A percentile compares a stretch with the other conserved stretches of the same genome.
Evolutionary conservation across 2,329 filamentous ascomycete species (phyloP).

Genomic region (Aspergillus quadricinctus): DNA sequence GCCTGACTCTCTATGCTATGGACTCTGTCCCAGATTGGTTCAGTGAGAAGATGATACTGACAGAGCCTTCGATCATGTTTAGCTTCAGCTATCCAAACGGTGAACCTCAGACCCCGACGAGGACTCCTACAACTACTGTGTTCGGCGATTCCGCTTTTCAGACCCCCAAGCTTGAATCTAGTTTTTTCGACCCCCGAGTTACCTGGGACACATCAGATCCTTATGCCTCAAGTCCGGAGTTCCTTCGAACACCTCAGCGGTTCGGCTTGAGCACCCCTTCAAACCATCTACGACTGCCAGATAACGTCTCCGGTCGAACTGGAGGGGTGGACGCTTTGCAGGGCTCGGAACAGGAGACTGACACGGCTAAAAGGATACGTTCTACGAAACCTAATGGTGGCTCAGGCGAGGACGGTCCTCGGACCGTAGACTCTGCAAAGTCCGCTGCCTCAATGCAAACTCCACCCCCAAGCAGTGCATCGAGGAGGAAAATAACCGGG

Average conservation of each 20-base stretch:
- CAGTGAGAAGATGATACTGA: constrained; percentile 28
- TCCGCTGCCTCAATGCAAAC: constrained; percentile 54
- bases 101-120: constrained; percentile 45
- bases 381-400: constrained; percentile 23
- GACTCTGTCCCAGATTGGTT: constrained; percentile 6
- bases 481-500: constrained; percentile 43
- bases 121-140: constrained; percentile 37
- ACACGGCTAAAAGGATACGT: constrained; percentile 31
- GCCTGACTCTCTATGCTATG: constrained; percentile 5
- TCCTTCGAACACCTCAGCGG: constrained; percentile 40
- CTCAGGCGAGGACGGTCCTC: constrained; percentile 28
- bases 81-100: constrained; percentile 46
- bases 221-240: constrained; percentile 44
- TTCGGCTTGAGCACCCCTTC: constrained; percentile 33
- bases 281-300: constrained; percentile 19
- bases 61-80: constrained; percentile 26
- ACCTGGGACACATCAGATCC: constrained; percentile 46
- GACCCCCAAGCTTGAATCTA: constrained; percentile 45
- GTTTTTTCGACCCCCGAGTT: constrained; percentile 43
- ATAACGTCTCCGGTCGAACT: constrained; percentile 7
- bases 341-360: constrained; percentile 25
- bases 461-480: constrained; percentile 57
- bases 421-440: constrained; percentile 33
- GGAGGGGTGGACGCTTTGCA: constrained; percentile 16
- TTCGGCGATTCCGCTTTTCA: constrained; percentile 39